These are phyloP conservation scores for Yamadazyma songkhlaensis DNA, from an alignment of 1,139 yeast genomes.

Conservation along the genomic window DNA sequence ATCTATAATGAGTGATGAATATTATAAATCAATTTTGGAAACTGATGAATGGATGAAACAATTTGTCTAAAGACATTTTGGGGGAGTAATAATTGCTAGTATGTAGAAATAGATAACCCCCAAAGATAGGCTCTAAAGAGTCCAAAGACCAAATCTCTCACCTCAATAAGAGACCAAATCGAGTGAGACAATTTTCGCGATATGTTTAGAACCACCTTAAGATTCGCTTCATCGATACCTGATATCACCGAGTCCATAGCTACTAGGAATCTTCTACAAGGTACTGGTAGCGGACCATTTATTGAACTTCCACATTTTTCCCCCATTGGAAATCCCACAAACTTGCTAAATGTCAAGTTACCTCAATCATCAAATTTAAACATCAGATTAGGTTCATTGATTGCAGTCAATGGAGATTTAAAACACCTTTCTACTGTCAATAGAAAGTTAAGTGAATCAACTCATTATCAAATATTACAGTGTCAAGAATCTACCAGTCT, in stretches of 20 bases:
- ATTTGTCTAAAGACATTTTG: constrained; percentile 15
- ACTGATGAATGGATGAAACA: constrained; percentile 45
- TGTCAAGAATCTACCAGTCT: constrained; percentile 25
- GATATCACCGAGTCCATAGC: constrained; percentile 8
- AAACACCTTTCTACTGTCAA: constrained; percentile 16
- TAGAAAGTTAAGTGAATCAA: constrained; percentile 14
- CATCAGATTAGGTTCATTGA: constrained; percentile 28
- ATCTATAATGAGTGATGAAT: constrained; percentile 30
- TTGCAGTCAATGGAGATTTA: constrained; percentile 36
- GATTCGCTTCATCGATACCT: constrained; percentile 1
- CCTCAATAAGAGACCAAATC: too few species aligned
- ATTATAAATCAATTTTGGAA: constrained; percentile 29
- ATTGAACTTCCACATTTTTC: constrained; percentile 33
- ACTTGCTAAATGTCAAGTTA: constrained; percentile 31
- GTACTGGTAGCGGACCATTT: constrained; percentile 42
- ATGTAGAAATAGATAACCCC: too few species aligned
- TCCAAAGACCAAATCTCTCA: too few species aligned
- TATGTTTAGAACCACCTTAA: constrained; percentile 1
- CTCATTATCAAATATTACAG: constrained; percentile 26
- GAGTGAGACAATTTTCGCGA: neutral
- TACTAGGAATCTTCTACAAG: constrained; percentile 17
- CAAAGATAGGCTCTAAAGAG: too few species aligned
- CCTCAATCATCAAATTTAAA: constrained; percentile 34
- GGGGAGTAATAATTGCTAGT: too few species aligned
- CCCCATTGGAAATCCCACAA: constrained; percentile 30